Evolutionary conservation across 164 flowering plant species (phyloP).

Genomic region (Vitis amurensis): DNA sequence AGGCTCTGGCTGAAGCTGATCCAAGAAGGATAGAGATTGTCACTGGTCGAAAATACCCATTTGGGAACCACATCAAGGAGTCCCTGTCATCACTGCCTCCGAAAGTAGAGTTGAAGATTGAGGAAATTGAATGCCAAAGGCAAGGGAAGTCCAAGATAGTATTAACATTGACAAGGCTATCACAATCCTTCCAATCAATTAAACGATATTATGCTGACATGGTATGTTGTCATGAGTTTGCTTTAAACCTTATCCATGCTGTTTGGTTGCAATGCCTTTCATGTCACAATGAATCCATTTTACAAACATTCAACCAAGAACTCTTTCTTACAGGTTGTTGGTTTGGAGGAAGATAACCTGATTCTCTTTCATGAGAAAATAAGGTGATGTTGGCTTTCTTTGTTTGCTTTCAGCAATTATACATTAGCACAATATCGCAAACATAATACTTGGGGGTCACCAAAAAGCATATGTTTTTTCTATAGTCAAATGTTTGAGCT

Average conservation of each 20-base stretch:
- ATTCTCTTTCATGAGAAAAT: conserved; percentile 88
- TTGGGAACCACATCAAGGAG: conserved; percentile 96
- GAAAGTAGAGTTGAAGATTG: conserved; percentile 68
- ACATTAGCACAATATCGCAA: not conserved
- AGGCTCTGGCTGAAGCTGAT: conserved; percentile 79
- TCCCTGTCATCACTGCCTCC: conserved; percentile 80
- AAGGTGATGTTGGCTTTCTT: conserved; percentile 44
- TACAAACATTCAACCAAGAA: not conserved
- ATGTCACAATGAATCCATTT: conserved; percentile 1
- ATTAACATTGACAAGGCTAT: conserved; percentile 66
- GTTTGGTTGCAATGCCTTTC: not conserved
- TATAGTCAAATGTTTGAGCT: not conserved
- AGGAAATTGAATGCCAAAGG: conserved; percentile 54
- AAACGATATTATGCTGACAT: conserved; percentile 88
- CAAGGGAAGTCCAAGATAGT: conserved; percentile 66
- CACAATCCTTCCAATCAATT: conserved; percentile 45
- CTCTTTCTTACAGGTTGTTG: conserved; percentile 63
- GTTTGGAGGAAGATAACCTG: conserved; percentile 75
- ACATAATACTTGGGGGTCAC: conserved; percentile 5
- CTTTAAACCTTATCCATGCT: not conserved
- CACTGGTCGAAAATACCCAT: conserved; percentile 91
- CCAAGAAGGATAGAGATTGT: conserved; percentile 93
- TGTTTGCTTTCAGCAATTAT: not conserved
- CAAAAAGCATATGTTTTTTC: not conserved
- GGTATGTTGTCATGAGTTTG: conserved; percentile 42